Conservation (phyloP, 1,284 basidiomycete genomes). For the Austroboletus niveus region DNA sequence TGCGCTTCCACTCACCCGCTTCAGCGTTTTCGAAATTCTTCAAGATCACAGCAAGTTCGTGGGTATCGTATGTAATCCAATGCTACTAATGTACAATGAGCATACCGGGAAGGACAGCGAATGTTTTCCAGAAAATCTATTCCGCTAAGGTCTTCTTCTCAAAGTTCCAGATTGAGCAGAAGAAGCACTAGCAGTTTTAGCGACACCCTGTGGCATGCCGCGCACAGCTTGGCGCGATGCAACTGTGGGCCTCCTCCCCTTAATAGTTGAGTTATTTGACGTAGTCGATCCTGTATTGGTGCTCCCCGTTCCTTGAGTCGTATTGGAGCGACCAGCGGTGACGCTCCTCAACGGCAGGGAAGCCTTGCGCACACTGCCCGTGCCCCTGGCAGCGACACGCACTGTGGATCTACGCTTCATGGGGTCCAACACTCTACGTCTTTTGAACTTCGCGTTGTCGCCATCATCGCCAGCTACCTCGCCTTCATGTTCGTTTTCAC, state of each 20-base stretch:
- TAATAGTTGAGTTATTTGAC: slow-evolving; percentile 10
- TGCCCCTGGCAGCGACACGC: slow-evolving; percentile 23
- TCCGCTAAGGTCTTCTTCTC: slow-evolving; percentile 14
- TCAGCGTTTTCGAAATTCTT: neutral
- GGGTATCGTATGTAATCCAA: slow-evolving; percentile 6
- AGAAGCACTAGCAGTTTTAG: slow-evolving; percentile 23
- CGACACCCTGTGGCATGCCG: slow-evolving; percentile 11
- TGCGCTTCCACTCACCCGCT: neutral
- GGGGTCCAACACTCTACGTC: slow-evolving; percentile 29
- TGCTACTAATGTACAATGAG: slow-evolving; percentile 27
- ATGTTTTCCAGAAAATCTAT: neutral
- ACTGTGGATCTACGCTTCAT: slow-evolving; percentile 27
- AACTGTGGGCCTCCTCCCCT: slow-evolving; percentile 12
- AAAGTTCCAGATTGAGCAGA: slow-evolving; percentile 28
- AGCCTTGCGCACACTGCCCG: slow-evolving; percentile 14
- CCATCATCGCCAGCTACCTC: slow-evolving; percentile 6
- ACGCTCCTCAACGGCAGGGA: slow-evolving; percentile 11
- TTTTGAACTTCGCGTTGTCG: slow-evolving; percentile 18
- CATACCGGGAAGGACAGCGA: neutral
- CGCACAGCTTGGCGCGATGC: slow-evolving; percentile 11
- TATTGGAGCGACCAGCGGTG: slow-evolving; percentile 3
- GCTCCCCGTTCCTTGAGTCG: slow-evolving; percentile 12
- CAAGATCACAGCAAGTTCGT: neutral
- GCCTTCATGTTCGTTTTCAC: slow-evolving; percentile 23
- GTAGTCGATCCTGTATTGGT: slow-evolving; percentile 10